phyloP scores from a whole-genome alignment of 2,329 filamentous ascomycete genomes.

The Xylariaceae sp. region DNA sequence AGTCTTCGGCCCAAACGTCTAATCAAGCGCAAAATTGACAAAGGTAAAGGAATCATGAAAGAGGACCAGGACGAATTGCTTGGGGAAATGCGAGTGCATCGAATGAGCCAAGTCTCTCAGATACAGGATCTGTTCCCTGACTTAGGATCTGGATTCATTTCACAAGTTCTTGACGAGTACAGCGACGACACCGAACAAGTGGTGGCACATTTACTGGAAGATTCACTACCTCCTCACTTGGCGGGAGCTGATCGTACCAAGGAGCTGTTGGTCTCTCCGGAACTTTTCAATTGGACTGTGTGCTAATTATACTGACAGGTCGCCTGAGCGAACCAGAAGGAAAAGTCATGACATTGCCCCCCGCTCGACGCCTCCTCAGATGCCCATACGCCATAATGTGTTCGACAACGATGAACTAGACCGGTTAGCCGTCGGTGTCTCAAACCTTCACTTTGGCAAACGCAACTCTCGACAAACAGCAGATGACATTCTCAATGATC shows the following conservation, averaged over 20 bases:
- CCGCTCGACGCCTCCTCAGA: constrained; percentile 61
- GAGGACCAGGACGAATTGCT: constrained; percentile 46
- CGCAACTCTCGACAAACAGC: constrained; percentile 66
- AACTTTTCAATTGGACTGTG: not conserved
- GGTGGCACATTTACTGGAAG: constrained; percentile 80
- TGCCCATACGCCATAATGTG: constrained; percentile 70
- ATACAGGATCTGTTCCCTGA: constrained; percentile 95
- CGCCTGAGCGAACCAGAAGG: constrained; percentile 37
- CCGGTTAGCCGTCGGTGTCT: constrained; percentile 67
- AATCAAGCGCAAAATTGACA: constrained; percentile 63
- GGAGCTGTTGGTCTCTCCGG: constrained; percentile 55
- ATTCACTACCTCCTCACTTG: constrained; percentile 73
- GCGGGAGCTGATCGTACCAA: constrained; percentile 67
- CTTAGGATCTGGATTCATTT: constrained; percentile 81
- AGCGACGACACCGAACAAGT: constrained; percentile 77
- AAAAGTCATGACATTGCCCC: constrained; percentile 58
- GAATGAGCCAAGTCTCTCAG: constrained; percentile 82
- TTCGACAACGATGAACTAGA: constrained; percentile 85
- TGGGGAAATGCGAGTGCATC: constrained; percentile 73
- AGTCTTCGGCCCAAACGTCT: constrained; percentile 58
- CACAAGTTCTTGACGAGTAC: constrained; percentile 81
- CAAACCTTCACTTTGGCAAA: constrained; percentile 81
- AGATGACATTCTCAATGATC: constrained; percentile 73
- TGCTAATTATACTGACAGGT: constrained; percentile 29
- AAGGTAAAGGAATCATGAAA: constrained; percentile 63